A percentile compares a stretch with the other conserved stretches of the same genome.
Evolutionary conservation across 2,329 filamentous ascomycete genomes (phyloP).

Genomic region (Neofusicoccum laricinum): DNA sequence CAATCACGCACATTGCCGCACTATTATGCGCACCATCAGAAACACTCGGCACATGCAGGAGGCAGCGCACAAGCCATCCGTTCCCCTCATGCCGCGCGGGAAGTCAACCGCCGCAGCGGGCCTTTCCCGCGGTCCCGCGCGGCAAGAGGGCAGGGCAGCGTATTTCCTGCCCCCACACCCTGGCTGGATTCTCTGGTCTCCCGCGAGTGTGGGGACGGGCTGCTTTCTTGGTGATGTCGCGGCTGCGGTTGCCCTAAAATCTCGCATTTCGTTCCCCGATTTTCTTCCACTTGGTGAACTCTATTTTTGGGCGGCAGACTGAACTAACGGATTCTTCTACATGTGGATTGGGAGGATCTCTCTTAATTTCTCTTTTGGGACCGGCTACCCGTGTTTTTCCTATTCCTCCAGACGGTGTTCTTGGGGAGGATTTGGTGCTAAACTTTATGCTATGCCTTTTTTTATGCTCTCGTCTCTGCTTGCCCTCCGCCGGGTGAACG

Average conservation of each 20-base stretch:
- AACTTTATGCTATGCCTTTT: not conserved
- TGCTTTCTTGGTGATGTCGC: not conserved
- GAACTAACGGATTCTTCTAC: not conserved
- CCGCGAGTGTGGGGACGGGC: too few relatives aligned
- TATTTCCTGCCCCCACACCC: not conserved
- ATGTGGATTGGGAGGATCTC: not conserved
- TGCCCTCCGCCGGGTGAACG: not conserved
- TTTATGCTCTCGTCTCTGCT: not conserved
- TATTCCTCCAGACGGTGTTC: not conserved
- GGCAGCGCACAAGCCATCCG: not conserved
- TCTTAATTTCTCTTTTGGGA: not conserved
- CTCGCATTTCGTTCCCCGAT: not conserved
- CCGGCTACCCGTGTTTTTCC: not conserved
- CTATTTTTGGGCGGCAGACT: not conserved
- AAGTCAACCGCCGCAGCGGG: not conserved
- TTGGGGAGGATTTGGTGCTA: not conserved
- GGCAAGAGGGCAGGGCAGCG: not conserved
- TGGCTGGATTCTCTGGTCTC: too few relatives aligned
- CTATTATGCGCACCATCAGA: not conserved
- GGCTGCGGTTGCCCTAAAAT: not conserved
- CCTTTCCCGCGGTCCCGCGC: not conserved
- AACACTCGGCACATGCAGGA: not conserved
- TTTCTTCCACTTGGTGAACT: not conserved
- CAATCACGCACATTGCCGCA: conserved; percentile 4
- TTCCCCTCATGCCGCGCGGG: not conserved